Conservation (phyloP, 192 early-diverging fungal genomes). For the Jimgerdemannia flammicorona region DNA sequence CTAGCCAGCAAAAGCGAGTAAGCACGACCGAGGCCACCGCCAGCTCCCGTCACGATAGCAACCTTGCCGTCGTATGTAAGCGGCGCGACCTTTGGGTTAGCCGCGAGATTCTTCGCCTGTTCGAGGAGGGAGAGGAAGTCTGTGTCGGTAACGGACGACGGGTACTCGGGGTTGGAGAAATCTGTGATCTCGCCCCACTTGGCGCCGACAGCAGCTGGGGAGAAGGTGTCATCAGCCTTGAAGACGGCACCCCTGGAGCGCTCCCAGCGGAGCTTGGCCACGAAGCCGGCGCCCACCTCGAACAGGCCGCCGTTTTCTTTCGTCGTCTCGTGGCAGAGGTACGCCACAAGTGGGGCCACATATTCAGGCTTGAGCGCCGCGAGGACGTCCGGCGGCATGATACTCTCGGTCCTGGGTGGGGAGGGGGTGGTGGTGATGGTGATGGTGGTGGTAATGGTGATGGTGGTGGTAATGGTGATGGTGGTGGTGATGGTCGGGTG, state of each 20-base stretch:
- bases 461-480: no score
- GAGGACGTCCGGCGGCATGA: slow-evolving; percentile 94
- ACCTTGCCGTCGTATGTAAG: slow-evolving; percentile 77
- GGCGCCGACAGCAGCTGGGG: slow-evolving; percentile 76
- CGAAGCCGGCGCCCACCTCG: slow-evolving; percentile 96
- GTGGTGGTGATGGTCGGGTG: slow-evolving; percentile 57
- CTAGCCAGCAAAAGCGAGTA: slow-evolving; percentile 84
- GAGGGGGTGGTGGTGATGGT: no score
- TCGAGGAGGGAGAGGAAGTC: slow-evolving; percentile 82
- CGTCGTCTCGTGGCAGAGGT: slow-evolving; percentile 85
- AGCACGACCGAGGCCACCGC: slow-evolving; percentile 88
- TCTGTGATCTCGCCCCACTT: slow-evolving; percentile 76
- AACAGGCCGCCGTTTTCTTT: slow-evolving; percentile 84
- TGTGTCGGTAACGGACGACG: slow-evolving; percentile 69
- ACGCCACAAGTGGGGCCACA: slow-evolving; percentile 92
- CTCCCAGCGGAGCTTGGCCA: slow-evolving; percentile 90
- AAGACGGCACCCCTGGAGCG: slow-evolving; percentile 84
- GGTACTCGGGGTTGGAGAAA: slow-evolving; percentile 66
- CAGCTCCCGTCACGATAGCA: slow-evolving; percentile 88
- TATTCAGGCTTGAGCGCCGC: slow-evolving; percentile 96
- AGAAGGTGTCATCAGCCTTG: slow-evolving; percentile 83
- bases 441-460: no score
- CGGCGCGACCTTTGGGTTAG: slow-evolving; percentile 52
- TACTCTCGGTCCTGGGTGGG: slow-evolving; percentile 69
- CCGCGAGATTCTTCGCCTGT: slow-evolving; percentile 60